Base-by-base conservation (phyloP, 345 rosid genomes). In the Trapa incisa region DNA sequence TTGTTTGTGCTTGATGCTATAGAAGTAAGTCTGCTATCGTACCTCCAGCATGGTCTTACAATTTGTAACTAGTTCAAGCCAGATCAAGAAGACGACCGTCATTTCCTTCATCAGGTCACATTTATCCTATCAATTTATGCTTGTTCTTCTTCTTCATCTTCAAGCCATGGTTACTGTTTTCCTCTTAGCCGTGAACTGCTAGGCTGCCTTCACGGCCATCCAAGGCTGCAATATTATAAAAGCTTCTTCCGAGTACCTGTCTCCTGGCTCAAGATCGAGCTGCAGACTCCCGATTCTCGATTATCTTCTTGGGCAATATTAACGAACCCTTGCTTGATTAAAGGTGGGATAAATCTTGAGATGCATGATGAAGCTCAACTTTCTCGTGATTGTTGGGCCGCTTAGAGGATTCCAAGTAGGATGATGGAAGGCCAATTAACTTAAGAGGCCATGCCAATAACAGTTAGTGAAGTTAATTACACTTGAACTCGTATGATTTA, bases 261-360 rank as follows among this genome's bases (percentile, higher is more conserved):
- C 85, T 88, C 74, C 98, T 77, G 15, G 98, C 98, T 11, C 98
- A 83, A n/a, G 98, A 93, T 41, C 98, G 69, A 17, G 97, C 96
- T 1, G 96, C 98, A 0, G 98, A 93, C 66, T 93, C 98, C 6
- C 94, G 80, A 66, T 93, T 93, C 83, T 93, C 89, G 9, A 93
- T 93, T 96, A 93, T 89, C 72, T 97, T 87, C 48, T 86, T 22
- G 29, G 29, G 29, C 0, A 22, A 22, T 22, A 22, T 22, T 22
- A 22, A 22, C 29, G 29, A 22, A 22, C 29, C 29, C 29, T 22
- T 22, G 29, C 29, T 22, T 22, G 29, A 22, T 22, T 22, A 22
- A 22, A 22, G 29, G 29, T 22, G 29, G 29, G 29, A 22, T 22
- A 22, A 22, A 22, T 22, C 29, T 22, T 22, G 29, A 22, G 29